phyloP scores from a whole-genome alignment of 177 flowering plant species.

The Vitis hybrid region DNA sequence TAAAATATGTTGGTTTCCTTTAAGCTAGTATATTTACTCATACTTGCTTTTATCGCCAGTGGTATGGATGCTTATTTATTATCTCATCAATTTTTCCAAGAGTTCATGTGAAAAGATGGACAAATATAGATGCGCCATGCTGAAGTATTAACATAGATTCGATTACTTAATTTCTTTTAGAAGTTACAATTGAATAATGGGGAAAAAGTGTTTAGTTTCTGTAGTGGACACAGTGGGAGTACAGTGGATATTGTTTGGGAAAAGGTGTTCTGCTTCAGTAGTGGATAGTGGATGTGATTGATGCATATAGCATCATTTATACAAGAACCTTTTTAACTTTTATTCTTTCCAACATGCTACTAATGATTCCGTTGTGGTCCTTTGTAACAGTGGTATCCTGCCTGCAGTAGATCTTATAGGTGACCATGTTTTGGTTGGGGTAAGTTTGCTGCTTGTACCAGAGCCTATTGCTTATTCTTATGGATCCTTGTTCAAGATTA shows the following conservation, averaged over 20 bases:
- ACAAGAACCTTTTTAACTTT: background rate
- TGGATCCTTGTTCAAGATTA: background rate
- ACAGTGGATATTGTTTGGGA: too few relatives aligned
- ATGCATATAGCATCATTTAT: background rate
- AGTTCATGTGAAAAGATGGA: too few relatives aligned
- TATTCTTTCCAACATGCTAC: background rate
- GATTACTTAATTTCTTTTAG: too few relatives aligned
- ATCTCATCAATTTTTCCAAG: too few relatives aligned
- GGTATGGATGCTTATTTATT: too few relatives aligned
- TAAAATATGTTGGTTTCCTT: background rate
- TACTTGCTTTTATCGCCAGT: background rate
- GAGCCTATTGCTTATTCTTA: background rate
- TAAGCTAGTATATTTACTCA: background rate
- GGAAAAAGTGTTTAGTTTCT: too few relatives aligned
- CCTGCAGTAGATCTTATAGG: constrained; percentile 77
- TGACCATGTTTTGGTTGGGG: constrained; percentile 69
- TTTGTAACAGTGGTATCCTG: constrained; percentile 76
- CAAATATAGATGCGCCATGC: too few relatives aligned
- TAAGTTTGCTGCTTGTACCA: constrained; percentile 36
- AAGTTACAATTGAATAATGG: too few relatives aligned
- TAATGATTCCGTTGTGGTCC: constrained; percentile 10
- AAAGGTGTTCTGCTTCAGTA: too few relatives aligned
- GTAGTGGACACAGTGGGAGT: too few relatives aligned
- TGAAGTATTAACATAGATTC: too few relatives aligned
- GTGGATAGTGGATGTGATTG: too few relatives aligned